Evolutionary conservation across 129 eudicot genomes (phyloP).

Genomic region (Erigeron canadensis): DNA sequence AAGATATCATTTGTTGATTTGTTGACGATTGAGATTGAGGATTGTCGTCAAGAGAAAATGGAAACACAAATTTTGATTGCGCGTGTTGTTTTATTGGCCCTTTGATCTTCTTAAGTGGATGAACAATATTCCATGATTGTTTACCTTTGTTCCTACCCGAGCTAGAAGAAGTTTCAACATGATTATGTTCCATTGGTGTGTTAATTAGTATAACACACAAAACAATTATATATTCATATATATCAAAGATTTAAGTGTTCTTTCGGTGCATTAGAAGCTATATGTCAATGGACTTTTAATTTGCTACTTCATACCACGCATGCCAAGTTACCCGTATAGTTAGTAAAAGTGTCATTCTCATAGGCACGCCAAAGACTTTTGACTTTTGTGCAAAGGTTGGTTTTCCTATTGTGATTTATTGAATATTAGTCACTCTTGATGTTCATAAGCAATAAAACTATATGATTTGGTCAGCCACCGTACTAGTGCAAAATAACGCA

Average conservation of each 20-base stretch:
- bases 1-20: slow-evolving; percentile 41
- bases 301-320: slow-evolving; percentile 22
- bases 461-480: not conserved
- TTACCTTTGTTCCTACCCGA: slow-evolving; percentile 5
- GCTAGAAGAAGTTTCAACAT: slow-evolving; percentile 13
- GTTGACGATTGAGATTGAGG: slow-evolving; percentile 16
- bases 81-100: slow-evolving; percentile 10
- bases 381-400: slow-evolving; percentile 26
- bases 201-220: not conserved
- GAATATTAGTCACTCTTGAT: no score
- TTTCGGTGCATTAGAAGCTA: not conserved
- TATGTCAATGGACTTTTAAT: not conserved
- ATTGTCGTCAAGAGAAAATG: slow-evolving; percentile 37
- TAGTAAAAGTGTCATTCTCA: slow-evolving; percentile 33
- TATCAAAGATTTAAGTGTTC: slow-evolving; percentile 8
- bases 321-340: slow-evolving; percentile 29
- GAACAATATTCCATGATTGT: not conserved
- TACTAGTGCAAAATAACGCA: not conserved
- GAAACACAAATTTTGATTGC: slow-evolving; percentile 38
- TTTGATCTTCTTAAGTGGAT: slow-evolving; percentile 24
- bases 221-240: not conserved
- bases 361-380: slow-evolving; percentile 27
- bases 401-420: slow-evolving; percentile 20
- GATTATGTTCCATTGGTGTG: slow-evolving; percentile 16
- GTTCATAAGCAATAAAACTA: not conserved